Conservation (phyloP, 2,329 filamentous ascomycete genomes). For the Thielaviopsis musarum region DNA sequence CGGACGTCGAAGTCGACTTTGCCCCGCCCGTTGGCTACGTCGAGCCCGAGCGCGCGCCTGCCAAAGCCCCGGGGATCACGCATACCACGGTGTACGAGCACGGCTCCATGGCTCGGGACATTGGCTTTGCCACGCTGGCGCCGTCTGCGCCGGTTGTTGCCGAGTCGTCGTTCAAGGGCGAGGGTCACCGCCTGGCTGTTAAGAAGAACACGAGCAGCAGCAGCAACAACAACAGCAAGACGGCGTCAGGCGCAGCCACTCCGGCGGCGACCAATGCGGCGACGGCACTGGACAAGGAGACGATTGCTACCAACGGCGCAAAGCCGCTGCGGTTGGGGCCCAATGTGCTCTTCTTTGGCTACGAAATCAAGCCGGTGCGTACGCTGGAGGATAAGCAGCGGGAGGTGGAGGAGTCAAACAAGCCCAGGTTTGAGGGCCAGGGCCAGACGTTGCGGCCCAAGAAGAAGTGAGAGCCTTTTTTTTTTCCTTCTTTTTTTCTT, state of each 20-base stretch:
- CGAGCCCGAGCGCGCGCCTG: constrained; percentile 50
- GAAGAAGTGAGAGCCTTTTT: constrained; percentile 39
- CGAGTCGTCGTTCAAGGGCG: constrained; percentile 61
- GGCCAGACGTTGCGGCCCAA: constrained; percentile 62
- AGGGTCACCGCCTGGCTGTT: constrained; percentile 60
- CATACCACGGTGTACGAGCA: constrained; percentile 67
- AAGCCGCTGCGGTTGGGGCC: constrained; percentile 70
- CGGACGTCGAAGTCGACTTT: constrained; percentile 91
- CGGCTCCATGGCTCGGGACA: constrained; percentile 92
- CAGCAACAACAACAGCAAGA: constrained; percentile 35
- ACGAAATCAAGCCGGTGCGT: constrained; percentile 78
- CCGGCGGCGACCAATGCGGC: constrained; percentile 18
- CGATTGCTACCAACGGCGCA: constrained; percentile 28
- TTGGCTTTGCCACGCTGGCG: constrained; percentile 86
- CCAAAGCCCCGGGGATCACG: constrained; percentile 49
- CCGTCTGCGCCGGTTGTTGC: constrained; percentile 54
- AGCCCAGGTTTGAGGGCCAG: constrained; percentile 66
- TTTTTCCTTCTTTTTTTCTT: background rate
- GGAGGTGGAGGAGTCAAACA: constrained; percentile 43
- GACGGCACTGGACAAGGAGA: constrained; percentile 5
- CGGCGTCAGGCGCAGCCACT: constrained; percentile 55
- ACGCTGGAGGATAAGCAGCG: constrained; percentile 55
- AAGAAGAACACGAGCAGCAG: constrained; percentile 47
- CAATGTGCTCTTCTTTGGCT: constrained; percentile 93
- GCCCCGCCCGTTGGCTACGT: constrained; percentile 87